Base-by-base conservation (phyloP, 2,329 filamentous ascomycete genomes). In the Diaporthe vaccinii region DNA sequence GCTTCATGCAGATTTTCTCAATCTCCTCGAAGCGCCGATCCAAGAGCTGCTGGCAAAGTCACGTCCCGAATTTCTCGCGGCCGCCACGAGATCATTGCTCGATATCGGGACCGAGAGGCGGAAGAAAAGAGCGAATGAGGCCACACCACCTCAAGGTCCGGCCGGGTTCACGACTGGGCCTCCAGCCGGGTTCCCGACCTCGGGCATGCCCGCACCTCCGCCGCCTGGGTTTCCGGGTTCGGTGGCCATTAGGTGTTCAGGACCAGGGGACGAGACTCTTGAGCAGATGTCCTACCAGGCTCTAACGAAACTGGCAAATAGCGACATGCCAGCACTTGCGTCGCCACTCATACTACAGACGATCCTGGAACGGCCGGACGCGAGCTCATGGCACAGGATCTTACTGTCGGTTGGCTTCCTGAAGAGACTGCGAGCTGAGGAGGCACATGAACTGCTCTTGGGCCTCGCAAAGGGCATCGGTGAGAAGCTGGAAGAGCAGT, bases 401-500 rank as follows among this genome's bases (percentile, higher is more conserved):
- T n/a, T 75, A 5, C 59, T 75, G 4, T 75, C 73, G 4, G 7
- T 49, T 25, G 49, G 49, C n/a, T 67, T 72, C 20, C 46, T 75
- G 28, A 72, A 75, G 58, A 72, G 36, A 1, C 41, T 75, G 39
- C 49, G 41, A n/a, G 67, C 73, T 14, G 44, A 39, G 9, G 68
- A 75, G 39, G 68, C 73, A 36, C 73, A 75, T 25, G 39, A 58
- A 3, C 5, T 65, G 15, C 68, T 75, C 6, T 3, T 75, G 34
- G 46, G 41, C 20, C 68, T 75, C 3, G 68, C 73, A 31, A 75
- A 72, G 22, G 57, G 68, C 3, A 67, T 75, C 22, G 25, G 73
- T 20, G 68, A 75, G 20, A 75, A 67, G 68, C 25, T 75, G 22
- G 73, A 75, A 39, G 73, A 75, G 46, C 73, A 75, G 68, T 62